Conservation (phyloP, 208 protist species). For the Trypanosoma melophagium region DNA sequence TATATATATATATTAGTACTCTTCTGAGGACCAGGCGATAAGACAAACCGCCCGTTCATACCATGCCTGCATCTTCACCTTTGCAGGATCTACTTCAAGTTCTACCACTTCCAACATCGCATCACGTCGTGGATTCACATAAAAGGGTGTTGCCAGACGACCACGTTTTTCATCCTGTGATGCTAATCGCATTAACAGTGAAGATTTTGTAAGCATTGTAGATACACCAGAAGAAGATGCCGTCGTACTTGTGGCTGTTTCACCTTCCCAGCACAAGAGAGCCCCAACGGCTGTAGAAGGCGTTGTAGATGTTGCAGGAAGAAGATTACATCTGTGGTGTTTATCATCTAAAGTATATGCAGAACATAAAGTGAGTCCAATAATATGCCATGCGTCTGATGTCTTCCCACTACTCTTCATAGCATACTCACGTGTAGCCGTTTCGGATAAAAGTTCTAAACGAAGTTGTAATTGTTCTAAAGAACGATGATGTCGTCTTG, state of each 20-base stretch:
- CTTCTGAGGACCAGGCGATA: slow-evolving; percentile 57
- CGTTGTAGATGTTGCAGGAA: slow-evolving; percentile 26
- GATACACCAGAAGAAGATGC: not conserved
- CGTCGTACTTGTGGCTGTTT: not conserved
- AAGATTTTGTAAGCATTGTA: slow-evolving; percentile 19
- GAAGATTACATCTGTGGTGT: slow-evolving; percentile 39
- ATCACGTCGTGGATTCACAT: slow-evolving; percentile 72
- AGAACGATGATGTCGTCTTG: slow-evolving; percentile 78
- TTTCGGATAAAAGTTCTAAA: slow-evolving; percentile 46
- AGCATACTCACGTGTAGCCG: slow-evolving; percentile 6
- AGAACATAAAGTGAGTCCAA: slow-evolving; percentile 54
- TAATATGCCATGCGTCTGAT: slow-evolving; percentile 20
- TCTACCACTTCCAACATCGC: slow-evolving; percentile 77
- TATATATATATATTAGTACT: slow-evolving; percentile 15
- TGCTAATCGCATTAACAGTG: slow-evolving; percentile 30
- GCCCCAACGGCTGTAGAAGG: slow-evolving; percentile 39
- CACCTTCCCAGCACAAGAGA: slow-evolving; percentile 41
- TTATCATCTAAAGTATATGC: slow-evolving; percentile 41
- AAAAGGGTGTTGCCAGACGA: slow-evolving; percentile 73
- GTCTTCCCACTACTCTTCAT: not conserved
- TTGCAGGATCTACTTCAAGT: slow-evolving; percentile 31
- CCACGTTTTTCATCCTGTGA: slow-evolving; percentile 27
- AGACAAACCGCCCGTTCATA: slow-evolving; percentile 87
- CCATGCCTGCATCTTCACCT: slow-evolving; percentile 43
- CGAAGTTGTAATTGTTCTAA: slow-evolving; percentile 92